A percentile compares a stretch with the other conserved stretches of the same genome.
Conservation (phyloP, 2,329 filamentous ascomycete species). For the Aspergillus tubingensis region DNA sequence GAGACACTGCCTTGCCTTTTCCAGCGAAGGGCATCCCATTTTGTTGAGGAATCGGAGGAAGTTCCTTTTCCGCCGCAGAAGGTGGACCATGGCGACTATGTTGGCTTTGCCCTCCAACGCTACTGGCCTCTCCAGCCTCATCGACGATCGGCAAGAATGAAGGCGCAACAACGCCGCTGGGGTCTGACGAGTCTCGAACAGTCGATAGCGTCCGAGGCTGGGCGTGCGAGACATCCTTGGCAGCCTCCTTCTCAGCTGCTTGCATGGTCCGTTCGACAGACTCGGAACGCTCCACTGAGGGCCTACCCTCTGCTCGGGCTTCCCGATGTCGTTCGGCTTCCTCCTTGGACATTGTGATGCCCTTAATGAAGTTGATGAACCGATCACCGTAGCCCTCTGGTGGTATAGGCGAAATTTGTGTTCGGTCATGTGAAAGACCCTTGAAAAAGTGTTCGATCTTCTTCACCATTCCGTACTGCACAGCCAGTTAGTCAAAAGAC, state of each 20-base stretch:
- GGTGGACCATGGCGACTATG: slow-evolving; percentile 44
- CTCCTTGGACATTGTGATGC: slow-evolving; percentile 86
- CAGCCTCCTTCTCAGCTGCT: slow-evolving; percentile 62
- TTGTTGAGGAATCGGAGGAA: slow-evolving; percentile 29
- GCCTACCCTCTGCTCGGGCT: slow-evolving; percentile 29
- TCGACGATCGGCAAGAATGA: slow-evolving; percentile 80
- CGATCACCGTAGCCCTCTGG: slow-evolving; percentile 90
- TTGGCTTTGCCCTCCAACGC: slow-evolving; percentile 62
- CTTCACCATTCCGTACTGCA: slow-evolving; percentile 90
- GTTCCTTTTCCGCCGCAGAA: slow-evolving; percentile 31
- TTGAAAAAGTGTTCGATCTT: slow-evolving; percentile 97
- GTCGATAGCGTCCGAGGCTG: slow-evolving; percentile 64
- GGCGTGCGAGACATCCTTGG: slow-evolving; percentile 62
- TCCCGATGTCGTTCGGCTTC: slow-evolving; percentile 63
- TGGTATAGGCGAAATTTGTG: slow-evolving; percentile 88
- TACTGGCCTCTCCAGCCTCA: slow-evolving; percentile 78
- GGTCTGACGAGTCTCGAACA: slow-evolving; percentile 59
- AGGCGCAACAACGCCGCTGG: slow-evolving; percentile 53
- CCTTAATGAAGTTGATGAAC: slow-evolving; percentile 88
- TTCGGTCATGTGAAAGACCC: slow-evolving; percentile 78
- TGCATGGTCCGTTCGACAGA: slow-evolving; percentile 58
- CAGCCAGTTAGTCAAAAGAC: background rate
- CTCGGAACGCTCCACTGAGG: slow-evolving; percentile 34
- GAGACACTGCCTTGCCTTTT: slow-evolving; percentile 29
- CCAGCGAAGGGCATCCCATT: slow-evolving; percentile 16